Percentiles rank a stretch among this genome's conserved stretches.
phyloP scores from a whole-genome alignment of 768 basidiomycete species.

The Tylopilus felleus region DNA sequence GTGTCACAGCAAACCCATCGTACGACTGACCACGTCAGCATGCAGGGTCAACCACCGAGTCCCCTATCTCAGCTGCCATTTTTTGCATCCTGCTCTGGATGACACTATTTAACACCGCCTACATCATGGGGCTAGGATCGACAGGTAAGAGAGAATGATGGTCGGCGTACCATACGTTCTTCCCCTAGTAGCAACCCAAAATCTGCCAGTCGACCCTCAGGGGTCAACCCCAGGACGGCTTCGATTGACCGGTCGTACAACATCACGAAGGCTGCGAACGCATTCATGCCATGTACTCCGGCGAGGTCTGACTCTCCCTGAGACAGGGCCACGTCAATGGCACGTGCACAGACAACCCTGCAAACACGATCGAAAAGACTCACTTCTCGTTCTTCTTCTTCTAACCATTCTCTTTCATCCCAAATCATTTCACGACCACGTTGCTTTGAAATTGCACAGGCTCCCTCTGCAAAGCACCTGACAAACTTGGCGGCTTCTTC shows the following conservation, averaged over 20 bases:
- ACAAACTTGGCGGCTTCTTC: constrained; percentile 54
- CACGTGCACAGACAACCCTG: constrained; percentile 11
- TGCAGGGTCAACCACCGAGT: constrained; percentile 12
- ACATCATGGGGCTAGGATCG: constrained; percentile 8
- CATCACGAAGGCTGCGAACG: constrained; percentile 64
- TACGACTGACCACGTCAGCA: constrained; percentile 11
- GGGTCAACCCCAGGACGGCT: constrained; percentile 49
- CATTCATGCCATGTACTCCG: constrained; percentile 59
- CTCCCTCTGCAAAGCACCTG: constrained; percentile 57
- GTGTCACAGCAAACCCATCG: constrained; percentile 6
- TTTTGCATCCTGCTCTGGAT: constrained; percentile 35
- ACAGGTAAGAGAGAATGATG: not conserved
- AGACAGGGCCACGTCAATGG: constrained; percentile 5
- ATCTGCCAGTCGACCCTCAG: constrained; percentile 44
- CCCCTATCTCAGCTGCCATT: constrained; percentile 17
- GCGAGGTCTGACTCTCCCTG: constrained; percentile 65
- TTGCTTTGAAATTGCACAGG: constrained; percentile 43
- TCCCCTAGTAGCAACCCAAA: constrained; percentile 48
- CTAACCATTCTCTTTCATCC: constrained; percentile 63
- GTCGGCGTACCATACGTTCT: constrained; percentile 49
- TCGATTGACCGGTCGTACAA: constrained; percentile 52
- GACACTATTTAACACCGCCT: constrained; percentile 37
- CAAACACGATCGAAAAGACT: constrained; percentile 12
- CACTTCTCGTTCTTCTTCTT: constrained; percentile 53
- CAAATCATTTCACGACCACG: constrained; percentile 42